Evolutionary conservation across 176 grass and related monocot genomes (phyloP).

Genomic region (Stipa capillata): DNA sequence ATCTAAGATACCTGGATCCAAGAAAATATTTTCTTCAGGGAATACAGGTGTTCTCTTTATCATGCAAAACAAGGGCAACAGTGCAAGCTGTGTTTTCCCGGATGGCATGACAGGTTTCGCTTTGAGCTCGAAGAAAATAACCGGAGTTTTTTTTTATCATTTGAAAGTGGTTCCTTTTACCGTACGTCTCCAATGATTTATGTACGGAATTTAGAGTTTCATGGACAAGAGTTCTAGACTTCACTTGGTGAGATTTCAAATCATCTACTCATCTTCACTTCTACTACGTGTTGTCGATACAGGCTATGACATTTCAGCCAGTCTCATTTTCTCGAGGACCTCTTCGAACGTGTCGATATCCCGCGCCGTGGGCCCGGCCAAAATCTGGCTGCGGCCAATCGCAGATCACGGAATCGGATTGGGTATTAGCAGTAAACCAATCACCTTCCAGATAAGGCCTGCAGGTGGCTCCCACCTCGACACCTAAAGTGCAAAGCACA

Average conservation of each 20-base stretch:
- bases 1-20: background rate
- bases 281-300: no score
- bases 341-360: background rate
- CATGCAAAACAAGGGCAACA: background rate
- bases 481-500: constrained; percentile 34
- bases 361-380: constrained; percentile 16
- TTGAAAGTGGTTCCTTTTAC: background rate
- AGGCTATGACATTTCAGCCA: constrained; percentile 7
- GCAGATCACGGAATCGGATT: constrained; percentile 18
- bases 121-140: background rate
- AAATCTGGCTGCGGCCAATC: constrained; percentile 53
- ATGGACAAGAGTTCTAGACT: background rate
- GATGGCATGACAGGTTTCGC: background rate
- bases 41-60: background rate
- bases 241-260: background rate
- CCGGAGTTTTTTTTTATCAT: background rate
- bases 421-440: constrained; percentile 15
- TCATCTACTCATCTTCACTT: background rate
- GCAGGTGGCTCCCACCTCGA: background rate
- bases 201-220: background rate
- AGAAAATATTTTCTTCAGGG: background rate
- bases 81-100: background rate
- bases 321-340: no score
- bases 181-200: background rate
- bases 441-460: constrained; percentile 50